Evolutionary conservation across 2,329 filamentous ascomycete genomes (phyloP).

Genomic region (Aspergillus aculeatus): DNA sequence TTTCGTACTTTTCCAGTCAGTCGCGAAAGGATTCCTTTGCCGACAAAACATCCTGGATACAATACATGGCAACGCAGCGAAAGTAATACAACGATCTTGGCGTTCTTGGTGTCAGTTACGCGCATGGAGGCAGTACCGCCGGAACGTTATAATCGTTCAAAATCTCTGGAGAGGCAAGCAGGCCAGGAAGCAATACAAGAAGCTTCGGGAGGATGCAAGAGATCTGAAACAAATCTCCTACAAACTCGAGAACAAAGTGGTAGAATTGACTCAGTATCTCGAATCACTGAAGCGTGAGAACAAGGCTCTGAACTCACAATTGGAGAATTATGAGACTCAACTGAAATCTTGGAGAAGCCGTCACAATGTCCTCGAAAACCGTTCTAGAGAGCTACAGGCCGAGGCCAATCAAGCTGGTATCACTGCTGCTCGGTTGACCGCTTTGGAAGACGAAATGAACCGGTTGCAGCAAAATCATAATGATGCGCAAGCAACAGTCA

Average conservation of each 20-base stretch:
- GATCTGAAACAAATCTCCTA: slow-evolving; percentile 99
- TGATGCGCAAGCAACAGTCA: slow-evolving; percentile 85
- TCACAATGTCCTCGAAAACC: slow-evolving; percentile 83
- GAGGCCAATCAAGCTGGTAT: slow-evolving; percentile 98
- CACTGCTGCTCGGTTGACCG: slow-evolving; percentile 81
- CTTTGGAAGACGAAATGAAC: slow-evolving; percentile 94
- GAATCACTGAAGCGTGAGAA: slow-evolving; percentile 93
- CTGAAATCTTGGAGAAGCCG: slow-evolving; percentile 94
- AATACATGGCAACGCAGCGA: slow-evolving; percentile 84
- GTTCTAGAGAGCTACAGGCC: slow-evolving; percentile 89
- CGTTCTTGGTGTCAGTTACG: slow-evolving; percentile 74
- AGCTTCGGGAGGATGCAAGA: slow-evolving; percentile 86
- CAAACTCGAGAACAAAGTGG: slow-evolving; percentile 99
- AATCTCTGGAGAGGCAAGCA: slow-evolving; percentile 85
- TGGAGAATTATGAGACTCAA: slow-evolving; percentile 94
- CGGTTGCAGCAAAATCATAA: slow-evolving; percentile 85
- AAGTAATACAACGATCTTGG: slow-evolving; percentile 89
- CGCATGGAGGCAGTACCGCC: slow-evolving; percentile 83
- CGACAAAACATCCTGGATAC: slow-evolving; percentile 92
- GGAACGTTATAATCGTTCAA: slow-evolving; percentile 85
- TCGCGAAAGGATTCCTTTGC: slow-evolving; percentile 87
- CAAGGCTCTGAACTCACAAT: slow-evolving; percentile 80
- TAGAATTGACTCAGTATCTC: slow-evolving; percentile 91
- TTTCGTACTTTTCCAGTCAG: slow-evolving; percentile 82
- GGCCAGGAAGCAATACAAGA: slow-evolving; percentile 84